Evolutionary conservation across 768 basidiomycete species (phyloP).

Genomic region (Lentinula boryana): DNA sequence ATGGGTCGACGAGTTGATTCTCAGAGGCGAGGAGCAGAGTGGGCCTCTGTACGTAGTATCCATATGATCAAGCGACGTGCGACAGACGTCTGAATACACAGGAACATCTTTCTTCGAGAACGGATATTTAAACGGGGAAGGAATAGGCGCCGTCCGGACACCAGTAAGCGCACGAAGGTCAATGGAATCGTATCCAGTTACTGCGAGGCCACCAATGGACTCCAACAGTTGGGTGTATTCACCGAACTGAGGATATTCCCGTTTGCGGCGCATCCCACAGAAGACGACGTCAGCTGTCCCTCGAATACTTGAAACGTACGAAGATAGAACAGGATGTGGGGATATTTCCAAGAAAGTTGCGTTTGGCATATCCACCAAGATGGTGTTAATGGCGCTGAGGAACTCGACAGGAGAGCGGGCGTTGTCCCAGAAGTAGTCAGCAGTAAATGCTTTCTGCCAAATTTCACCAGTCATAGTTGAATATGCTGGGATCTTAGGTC

Average conservation of each 20-base stretch:
- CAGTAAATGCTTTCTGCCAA: slow-evolving; percentile 10
- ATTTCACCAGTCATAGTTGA: slow-evolving; percentile 20
- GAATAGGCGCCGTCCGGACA: not conserved
- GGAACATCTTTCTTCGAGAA: slow-evolving; percentile 16
- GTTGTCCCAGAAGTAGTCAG: slow-evolving; percentile 24
- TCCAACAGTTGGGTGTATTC: slow-evolving; percentile 16
- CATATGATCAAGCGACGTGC: not conserved
- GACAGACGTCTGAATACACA: slow-evolving; percentile 8
- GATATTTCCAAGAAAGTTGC: slow-evolving; percentile 19
- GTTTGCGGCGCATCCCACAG: slow-evolving; percentile 15
- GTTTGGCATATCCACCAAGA: slow-evolving; percentile 10
- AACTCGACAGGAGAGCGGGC: slow-evolving; percentile 21
- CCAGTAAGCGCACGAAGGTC: slow-evolving; percentile 19
- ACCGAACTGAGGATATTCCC: slow-evolving; percentile 2
- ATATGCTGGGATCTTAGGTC: slow-evolving; percentile 12
- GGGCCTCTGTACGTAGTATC: not conserved
- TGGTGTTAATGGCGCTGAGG: slow-evolving; percentile 14
- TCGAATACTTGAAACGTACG: slow-evolving; percentile 16
- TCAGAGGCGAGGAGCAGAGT: not conserved
- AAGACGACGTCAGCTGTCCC: slow-evolving; percentile 7
- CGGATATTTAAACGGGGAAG: slow-evolving; percentile 13
- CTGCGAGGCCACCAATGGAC: slow-evolving; percentile 15
- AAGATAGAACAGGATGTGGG: slow-evolving; percentile 22
- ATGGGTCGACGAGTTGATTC: slow-evolving; percentile 22
- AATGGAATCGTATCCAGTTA: slow-evolving; percentile 15